Percentiles rank a stretch among this genome's conserved stretches.
Conservation (phyloP, 1,139 yeast species). For the Geotrichum cucujoidarum region DNA sequence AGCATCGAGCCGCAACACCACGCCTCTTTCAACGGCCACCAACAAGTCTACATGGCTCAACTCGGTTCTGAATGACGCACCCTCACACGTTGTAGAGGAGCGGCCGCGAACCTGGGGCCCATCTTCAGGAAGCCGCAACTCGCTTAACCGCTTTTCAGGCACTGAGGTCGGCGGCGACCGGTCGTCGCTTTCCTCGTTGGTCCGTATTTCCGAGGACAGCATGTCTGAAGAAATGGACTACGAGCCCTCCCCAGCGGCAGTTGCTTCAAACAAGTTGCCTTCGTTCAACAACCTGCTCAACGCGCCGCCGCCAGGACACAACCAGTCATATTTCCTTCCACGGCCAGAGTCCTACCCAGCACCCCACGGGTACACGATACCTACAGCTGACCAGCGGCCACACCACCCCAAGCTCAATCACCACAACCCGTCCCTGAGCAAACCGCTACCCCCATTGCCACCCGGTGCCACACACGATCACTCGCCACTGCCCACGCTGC, state of each 20-base stretch:
- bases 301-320: background rate
- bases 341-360: constrained; percentile 32
- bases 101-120: constrained; percentile 37
- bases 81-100: constrained; percentile 23
- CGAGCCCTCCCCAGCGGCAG: constrained; percentile 3
- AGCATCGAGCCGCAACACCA: constrained; percentile 27
- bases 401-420: constrained; percentile 27
- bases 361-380: constrained; percentile 19
- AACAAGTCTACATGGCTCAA: constrained; percentile 32
- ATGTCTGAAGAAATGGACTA: constrained; percentile 20
- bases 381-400: constrained; percentile 31
- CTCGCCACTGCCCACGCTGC: constrained; percentile 1
- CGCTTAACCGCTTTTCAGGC: constrained; percentile 25
- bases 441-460: constrained; percentile 36
- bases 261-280: background rate
- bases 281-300: constrained; percentile 7
- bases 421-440: constrained; percentile 20
- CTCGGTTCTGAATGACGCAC: constrained; percentile 26
- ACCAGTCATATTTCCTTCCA: constrained; percentile 20
- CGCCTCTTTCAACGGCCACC: constrained; percentile 28
- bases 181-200: constrained; percentile 29
- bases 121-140: constrained; percentile 19
- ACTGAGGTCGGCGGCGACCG: constrained; percentile 25
- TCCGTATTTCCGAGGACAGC: constrained; percentile 31
- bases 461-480: constrained; percentile 21